Percentiles rank a stretch among this genome's conserved stretches.
Evolutionary conservation across 2,329 filamentous ascomycete genomes (phyloP).

Genomic region (Fusarium ramigenum): DNA sequence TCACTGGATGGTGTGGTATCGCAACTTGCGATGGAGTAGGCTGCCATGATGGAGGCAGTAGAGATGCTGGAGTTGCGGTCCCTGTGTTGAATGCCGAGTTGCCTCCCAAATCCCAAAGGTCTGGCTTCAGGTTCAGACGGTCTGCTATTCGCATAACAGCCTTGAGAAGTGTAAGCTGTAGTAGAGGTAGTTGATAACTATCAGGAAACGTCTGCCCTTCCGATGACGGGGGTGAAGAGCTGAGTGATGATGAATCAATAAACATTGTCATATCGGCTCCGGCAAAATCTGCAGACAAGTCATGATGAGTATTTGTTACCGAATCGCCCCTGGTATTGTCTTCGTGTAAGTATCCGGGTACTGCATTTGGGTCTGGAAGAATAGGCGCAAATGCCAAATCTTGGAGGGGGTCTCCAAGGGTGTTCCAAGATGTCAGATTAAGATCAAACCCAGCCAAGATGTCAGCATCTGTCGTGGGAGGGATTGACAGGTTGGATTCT

Average conservation of each 20-base stretch:
- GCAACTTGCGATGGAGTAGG: conserved; percentile 60
- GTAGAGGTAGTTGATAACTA: conserved; percentile 58
- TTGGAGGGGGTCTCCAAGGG: conserved; percentile 28
- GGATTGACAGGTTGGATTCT: neutral
- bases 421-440: conserved; percentile 36
- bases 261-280: conserved; percentile 24
- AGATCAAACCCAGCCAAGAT: conserved; percentile 38
- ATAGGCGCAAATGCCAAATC: conserved; percentile 31
- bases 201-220: conserved; percentile 51
- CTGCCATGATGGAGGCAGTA: conserved; percentile 58
- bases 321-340: conserved; percentile 6
- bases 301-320: neutral
- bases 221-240: conserved; percentile 28
- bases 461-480: conserved; percentile 16
- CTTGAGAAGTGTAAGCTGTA: conserved; percentile 59
- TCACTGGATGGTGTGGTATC: conserved; percentile 64
- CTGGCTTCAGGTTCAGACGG: conserved; percentile 54
- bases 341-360: conserved; percentile 17
- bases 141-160: conserved; percentile 58
- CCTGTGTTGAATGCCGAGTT: conserved; percentile 57
- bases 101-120: conserved; percentile 58
- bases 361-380: conserved; percentile 13
- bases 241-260: conserved; percentile 37
- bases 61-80: conserved; percentile 43
- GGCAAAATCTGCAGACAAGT: neutral